Evolutionary conservation across 805 yeast species (phyloP).

Genomic region (Lipomyces chichibuensis): DNA sequence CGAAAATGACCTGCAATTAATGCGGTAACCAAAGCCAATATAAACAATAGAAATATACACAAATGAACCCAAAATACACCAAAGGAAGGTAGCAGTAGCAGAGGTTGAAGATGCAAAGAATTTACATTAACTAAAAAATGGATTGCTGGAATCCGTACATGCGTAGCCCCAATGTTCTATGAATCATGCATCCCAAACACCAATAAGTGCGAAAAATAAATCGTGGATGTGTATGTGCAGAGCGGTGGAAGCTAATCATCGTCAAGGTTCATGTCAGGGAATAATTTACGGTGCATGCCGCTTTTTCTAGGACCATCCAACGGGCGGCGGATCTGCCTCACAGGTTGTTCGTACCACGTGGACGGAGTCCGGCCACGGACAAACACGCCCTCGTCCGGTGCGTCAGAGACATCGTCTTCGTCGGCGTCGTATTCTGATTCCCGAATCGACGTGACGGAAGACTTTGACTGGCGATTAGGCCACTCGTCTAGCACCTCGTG

Average conservation of each 20-base stretch:
- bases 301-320: background rate
- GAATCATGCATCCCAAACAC: no score
- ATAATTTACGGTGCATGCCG: background rate
- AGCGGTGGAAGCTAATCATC: background rate
- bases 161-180: no score
- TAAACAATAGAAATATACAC: no score
- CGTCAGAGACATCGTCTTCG: background rate
- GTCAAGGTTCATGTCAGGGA: background rate
- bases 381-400: background rate
- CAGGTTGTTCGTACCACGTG: background rate
- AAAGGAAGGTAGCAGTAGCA: no score
- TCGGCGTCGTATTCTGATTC: constrained; percentile 17
- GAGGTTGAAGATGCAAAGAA: no score
- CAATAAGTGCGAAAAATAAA: no score
- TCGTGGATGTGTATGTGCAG: background rate
- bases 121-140: no score
- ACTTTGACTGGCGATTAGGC: constrained; percentile 2
- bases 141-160: no score
- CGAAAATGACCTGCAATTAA: no score
- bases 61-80: no score
- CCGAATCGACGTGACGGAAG: background rate
- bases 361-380: background rate
- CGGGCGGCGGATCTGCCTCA: background rate
- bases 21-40: no score
- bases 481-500: background rate